These are phyloP conservation scores for Pouteria campechiana DNA, from an alignment of 179 eudicot species.

Conservation along the genomic window DNA sequence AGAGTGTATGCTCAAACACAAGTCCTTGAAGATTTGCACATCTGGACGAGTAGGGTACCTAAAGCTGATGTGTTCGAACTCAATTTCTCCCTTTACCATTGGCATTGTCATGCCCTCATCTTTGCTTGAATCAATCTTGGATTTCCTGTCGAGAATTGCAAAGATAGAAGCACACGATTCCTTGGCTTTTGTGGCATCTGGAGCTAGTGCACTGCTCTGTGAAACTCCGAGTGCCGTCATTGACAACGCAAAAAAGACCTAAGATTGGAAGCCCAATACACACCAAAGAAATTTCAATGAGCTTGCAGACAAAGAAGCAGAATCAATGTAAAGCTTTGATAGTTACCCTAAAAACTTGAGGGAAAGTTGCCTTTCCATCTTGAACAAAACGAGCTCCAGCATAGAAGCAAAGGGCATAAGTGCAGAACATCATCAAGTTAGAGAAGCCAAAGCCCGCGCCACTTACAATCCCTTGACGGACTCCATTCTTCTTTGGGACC, in stretches of 20 bases:
- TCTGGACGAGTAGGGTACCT: constrained; percentile 26
- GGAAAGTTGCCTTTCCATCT: constrained; percentile 43
- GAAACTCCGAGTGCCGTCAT: constrained; percentile 29
- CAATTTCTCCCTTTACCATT: constrained; percentile 18
- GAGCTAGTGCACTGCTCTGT: constrained; percentile 13
- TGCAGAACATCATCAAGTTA: constrained; percentile 39
- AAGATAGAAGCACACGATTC: constrained; percentile 26
- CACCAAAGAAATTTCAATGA: too few species aligned
- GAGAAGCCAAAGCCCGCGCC: constrained; percentile 51
- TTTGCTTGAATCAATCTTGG: constrained; percentile 24
- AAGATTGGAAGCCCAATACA: too few species aligned
- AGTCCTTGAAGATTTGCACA: constrained; percentile 21
- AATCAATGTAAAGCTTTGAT: not conserved
- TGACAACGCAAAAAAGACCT: constrained; percentile 77
- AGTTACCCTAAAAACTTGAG: constrained; percentile 62
- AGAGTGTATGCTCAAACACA: constrained; percentile 26
- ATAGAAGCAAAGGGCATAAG: constrained; percentile 62
- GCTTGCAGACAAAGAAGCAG: too few species aligned
- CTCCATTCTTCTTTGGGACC: constrained; percentile 41
- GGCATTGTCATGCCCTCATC: constrained; percentile 15
- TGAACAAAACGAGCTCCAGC: constrained; percentile 59
- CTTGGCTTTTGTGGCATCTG: constrained; percentile 23
- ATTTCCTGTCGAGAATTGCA: constrained; percentile 25
- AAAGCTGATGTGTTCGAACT: constrained; percentile 24
- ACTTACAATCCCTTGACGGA: constrained; percentile 44